phyloP scores from a whole-genome alignment of 306 rosid genomes.

The Medicago lupulina region DNA sequence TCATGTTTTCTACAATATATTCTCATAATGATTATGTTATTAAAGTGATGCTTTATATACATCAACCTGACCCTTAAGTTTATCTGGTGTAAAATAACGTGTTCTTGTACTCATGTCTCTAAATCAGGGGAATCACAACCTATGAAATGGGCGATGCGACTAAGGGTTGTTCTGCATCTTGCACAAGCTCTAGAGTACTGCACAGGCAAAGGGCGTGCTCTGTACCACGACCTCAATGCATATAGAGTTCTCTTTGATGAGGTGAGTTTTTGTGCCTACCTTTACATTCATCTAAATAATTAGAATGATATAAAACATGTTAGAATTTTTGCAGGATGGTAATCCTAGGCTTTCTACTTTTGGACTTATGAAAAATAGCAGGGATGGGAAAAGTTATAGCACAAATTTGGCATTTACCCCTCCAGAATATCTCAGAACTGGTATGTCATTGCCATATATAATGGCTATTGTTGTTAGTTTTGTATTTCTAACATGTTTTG shows the following conservation, averaged over 20 bases:
- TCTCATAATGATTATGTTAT: constrained; percentile 18
- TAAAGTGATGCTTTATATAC: constrained; percentile 25
- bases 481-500: neutral
- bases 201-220: constrained; percentile 79
- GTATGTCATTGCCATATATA: constrained; percentile 44
- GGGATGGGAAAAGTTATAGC: constrained; percentile 88
- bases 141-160: constrained; percentile 81
- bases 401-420: constrained; percentile 92
- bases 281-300: neutral
- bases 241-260: constrained; percentile 83
- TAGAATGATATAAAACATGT: constrained; percentile 36
- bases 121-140: constrained; percentile 79
- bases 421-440: constrained; percentile 88
- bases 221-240: constrained; percentile 86
- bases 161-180: constrained; percentile 85
- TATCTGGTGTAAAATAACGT: constrained; percentile 26
- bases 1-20: neutral
- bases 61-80: neutral
- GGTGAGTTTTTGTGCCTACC: constrained; percentile 48
- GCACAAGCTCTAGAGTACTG: constrained; percentile 91
- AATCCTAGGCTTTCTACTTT: constrained; percentile 84
- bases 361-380: constrained; percentile 85
- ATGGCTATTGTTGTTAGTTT: constrained; percentile 27
- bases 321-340: constrained; percentile 70
- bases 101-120: constrained; percentile 30